These are phyloP conservation scores for Cordyceps tenuipes DNA, from an alignment of 2,329 filamentous ascomycete genomes.

Conservation along the genomic window DNA sequence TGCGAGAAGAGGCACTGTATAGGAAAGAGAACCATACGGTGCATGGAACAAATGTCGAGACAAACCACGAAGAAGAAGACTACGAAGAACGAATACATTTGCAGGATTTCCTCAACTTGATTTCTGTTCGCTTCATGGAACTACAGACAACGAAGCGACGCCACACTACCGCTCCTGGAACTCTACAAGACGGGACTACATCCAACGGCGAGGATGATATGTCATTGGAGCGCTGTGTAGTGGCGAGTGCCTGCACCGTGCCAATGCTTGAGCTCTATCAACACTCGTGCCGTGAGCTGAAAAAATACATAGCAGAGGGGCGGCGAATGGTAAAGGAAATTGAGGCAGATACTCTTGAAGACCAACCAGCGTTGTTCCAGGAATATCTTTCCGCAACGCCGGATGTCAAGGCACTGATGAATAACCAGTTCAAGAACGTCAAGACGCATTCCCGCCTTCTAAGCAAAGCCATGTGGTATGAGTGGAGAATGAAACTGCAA, in stretches of 20 bases:
- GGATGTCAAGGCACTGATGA: slow-evolving; percentile 79
- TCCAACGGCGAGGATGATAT: slow-evolving; percentile 40
- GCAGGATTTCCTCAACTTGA: slow-evolving; percentile 90
- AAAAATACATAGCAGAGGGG: slow-evolving; percentile 93
- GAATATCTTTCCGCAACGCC: slow-evolving; percentile 83
- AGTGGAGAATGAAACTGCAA: slow-evolving; percentile 88
- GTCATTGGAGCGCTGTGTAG: slow-evolving; percentile 68
- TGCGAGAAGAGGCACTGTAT: slow-evolving; percentile 46
- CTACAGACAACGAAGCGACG: slow-evolving; percentile 91
- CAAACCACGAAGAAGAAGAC: slow-evolving; percentile 37
- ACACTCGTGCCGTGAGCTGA: slow-evolving; percentile 90
- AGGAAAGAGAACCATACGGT: slow-evolving; percentile 40
- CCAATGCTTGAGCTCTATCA: slow-evolving; percentile 93
- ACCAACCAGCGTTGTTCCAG: slow-evolving; percentile 84
- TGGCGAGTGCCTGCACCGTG: slow-evolving; percentile 82
- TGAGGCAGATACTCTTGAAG: slow-evolving; percentile 77
- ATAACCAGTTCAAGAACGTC: slow-evolving; percentile 95
- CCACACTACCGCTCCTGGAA: slow-evolving; percentile 63
- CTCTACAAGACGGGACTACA: slow-evolving; percentile 33
- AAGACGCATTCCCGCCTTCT: slow-evolving; percentile 84
- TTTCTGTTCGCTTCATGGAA: slow-evolving; percentile 97
- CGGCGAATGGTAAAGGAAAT: slow-evolving; percentile 84
- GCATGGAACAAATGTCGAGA: slow-evolving; percentile 32
- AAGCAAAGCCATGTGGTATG: slow-evolving; percentile 97
- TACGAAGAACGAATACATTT: slow-evolving; percentile 62